phyloP scores from a whole-genome alignment of 192 early-diverging fungal species.

The Coemansia sp. region DNA sequence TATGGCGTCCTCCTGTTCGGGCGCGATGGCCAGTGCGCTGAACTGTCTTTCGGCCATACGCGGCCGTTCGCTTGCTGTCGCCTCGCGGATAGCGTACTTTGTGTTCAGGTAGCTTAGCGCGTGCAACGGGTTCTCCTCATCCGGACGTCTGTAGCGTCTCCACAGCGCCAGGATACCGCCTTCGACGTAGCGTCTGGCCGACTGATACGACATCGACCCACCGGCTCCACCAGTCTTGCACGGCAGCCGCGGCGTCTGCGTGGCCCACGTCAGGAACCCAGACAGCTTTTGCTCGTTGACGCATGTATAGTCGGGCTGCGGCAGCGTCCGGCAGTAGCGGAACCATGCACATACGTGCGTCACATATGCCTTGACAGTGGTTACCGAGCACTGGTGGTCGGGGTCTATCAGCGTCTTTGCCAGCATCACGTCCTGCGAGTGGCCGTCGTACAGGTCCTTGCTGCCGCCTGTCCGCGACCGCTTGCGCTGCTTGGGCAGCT shows the following conservation, averaged over 20 bases:
- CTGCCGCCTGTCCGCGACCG: slow-evolving; percentile 54
- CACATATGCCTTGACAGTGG: slow-evolving; percentile 56
- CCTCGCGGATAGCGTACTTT: slow-evolving; percentile 58
- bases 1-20: slow-evolving; percentile 45
- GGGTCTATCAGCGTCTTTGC: slow-evolving; percentile 58
- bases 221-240: slow-evolving; percentile 49
- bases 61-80: slow-evolving; percentile 45
- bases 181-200: slow-evolving; percentile 54
- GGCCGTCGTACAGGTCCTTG: slow-evolving; percentile 57
- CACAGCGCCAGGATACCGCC: slow-evolving; percentile 58
- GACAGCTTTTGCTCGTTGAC: slow-evolving; percentile 55
- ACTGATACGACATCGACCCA: slow-evolving; percentile 57
- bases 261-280: slow-evolving; percentile 55
- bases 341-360: slow-evolving; percentile 57
- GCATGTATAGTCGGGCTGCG: slow-evolving; percentile 51
- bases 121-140: slow-evolving; percentile 55
- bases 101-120: slow-evolving; percentile 56
- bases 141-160: slow-evolving; percentile 41
- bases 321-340: slow-evolving; percentile 55
- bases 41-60: slow-evolving; percentile 41
- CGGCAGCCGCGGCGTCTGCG: slow-evolving; percentile 55
- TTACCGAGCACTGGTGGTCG: slow-evolving; percentile 57
- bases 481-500: slow-evolving; percentile 54
- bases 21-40: slow-evolving; percentile 31
- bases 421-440: slow-evolving; percentile 57